Conservation (phyloP, 495 filamentous ascomycete species). For the Tetracladium setigerum region DNA sequence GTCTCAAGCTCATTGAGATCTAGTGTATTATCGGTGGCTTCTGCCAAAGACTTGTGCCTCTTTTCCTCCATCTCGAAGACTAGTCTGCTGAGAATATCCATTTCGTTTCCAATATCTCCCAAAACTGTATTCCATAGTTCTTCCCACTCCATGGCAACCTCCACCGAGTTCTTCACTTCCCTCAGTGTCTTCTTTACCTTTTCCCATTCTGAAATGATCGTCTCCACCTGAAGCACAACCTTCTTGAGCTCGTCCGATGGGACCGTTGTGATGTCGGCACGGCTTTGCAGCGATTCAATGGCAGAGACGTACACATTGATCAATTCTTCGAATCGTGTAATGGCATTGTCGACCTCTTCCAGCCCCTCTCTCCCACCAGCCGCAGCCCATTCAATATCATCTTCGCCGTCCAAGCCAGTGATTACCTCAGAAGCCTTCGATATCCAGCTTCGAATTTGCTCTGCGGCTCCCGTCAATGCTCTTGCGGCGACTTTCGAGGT, state of each 20-base stretch:
- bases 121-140: conserved; percentile 91
- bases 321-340: conserved; percentile 74
- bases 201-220: conserved; percentile 75
- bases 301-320: conserved; percentile 84
- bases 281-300: conserved; percentile 78
- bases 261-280: conserved; percentile 68
- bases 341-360: conserved; percentile 80
- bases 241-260: conserved; percentile 56
- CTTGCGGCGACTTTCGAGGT: conserved; percentile 71
- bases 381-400: conserved; percentile 96
- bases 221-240: conserved; percentile 81
- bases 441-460: conserved; percentile 90
- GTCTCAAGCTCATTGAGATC: conserved; percentile 90
- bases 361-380: conserved; percentile 85
- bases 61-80: conserved; percentile 97
- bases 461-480: conserved; percentile 71
- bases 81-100: conserved; percentile 71
- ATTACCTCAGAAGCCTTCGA: conserved; percentile 82
- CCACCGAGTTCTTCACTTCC: conserved; percentile 79
- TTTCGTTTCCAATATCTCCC: conserved; percentile 85
- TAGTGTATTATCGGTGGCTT: conserved; percentile 49
- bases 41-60: conserved; percentile 63
- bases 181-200: conserved; percentile 67
- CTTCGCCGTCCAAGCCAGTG: conserved; percentile 77
- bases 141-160: conserved; percentile 97